phyloP scores from a whole-genome alignment of 306 rosid species.

The Pachyrhizus erosus region DNA sequence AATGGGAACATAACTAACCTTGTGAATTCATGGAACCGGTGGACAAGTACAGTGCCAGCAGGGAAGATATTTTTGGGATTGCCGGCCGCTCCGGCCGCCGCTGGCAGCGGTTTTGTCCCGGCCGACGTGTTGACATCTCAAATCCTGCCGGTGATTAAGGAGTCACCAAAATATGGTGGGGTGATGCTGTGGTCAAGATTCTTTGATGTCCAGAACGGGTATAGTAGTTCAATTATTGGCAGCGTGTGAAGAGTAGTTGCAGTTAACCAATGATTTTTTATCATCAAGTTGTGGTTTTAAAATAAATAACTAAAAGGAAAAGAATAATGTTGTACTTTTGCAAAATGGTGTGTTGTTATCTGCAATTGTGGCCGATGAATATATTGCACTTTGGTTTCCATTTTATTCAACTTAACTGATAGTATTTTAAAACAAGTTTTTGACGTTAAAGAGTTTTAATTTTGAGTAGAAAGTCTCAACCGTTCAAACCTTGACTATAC shows the following conservation, averaged over 20 bases:
- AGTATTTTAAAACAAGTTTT: neutral
- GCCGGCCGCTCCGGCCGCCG: slow-evolving; percentile 63
- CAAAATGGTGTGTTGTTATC: neutral
- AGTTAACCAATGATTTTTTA: slow-evolving; percentile 15
- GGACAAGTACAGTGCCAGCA: slow-evolving; percentile 52
- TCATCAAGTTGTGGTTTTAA: slow-evolving; percentile 26
- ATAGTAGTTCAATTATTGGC: slow-evolving; percentile 49
- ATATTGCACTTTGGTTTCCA: neutral
- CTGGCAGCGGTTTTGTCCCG: slow-evolving; percentile 71
- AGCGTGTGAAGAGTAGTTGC: slow-evolving; percentile 54
- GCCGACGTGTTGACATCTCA: slow-evolving; percentile 56
- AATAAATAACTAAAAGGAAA: neutral
- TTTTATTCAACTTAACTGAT: neutral
- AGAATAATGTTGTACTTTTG: neutral
- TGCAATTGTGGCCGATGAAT: neutral
- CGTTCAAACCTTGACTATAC: neutral
- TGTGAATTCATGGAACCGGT: slow-evolving; percentile 61
- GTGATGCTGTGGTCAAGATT: slow-evolving; percentile 82
- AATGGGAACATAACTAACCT: slow-evolving; percentile 60
- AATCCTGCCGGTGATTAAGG: slow-evolving; percentile 64
- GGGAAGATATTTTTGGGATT: slow-evolving; percentile 63
- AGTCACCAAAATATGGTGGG: slow-evolving; percentile 69
- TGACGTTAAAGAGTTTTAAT: neutral
- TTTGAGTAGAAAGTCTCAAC: neutral
- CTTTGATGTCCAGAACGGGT: slow-evolving; percentile 60